phyloP scores from a whole-genome alignment of 768 basidiomycete genomes.

The Hypholoma fasciculare region DNA sequence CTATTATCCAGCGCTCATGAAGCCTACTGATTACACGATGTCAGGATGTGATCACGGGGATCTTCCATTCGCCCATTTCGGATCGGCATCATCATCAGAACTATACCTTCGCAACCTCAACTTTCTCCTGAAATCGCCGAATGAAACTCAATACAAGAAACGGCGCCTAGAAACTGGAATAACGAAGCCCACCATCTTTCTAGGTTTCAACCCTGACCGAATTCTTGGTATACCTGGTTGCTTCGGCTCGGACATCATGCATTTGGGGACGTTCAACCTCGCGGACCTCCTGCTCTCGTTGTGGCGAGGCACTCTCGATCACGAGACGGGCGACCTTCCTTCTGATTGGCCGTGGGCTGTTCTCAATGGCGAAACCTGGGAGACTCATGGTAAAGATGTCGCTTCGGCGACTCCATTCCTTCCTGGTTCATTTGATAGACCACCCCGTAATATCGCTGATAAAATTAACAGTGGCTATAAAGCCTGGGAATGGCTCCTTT shows the following conservation, averaged over 20 bases:
- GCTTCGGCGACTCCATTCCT: slow-evolving; percentile 29
- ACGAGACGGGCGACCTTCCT: slow-evolving; percentile 12
- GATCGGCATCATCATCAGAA: not conserved
- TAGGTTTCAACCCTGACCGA: not conserved
- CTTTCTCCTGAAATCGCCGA: not conserved
- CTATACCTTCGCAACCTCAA: slow-evolving; percentile 1
- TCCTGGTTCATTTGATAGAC: slow-evolving; percentile 39
- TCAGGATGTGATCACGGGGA: slow-evolving; percentile 11
- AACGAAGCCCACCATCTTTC: slow-evolving; percentile 18
- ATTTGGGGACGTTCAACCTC: slow-evolving; percentile 35
- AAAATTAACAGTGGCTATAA: slow-evolving; percentile 29
- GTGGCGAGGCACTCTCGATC: slow-evolving; percentile 29
- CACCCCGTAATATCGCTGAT: slow-evolving; percentile 33
- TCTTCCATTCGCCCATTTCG: not conserved
- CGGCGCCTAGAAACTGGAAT: slow-evolving; percentile 3
- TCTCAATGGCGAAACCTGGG: slow-evolving; percentile 26
- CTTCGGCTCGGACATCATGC: slow-evolving; percentile 39
- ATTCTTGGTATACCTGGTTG: slow-evolving; percentile 11
- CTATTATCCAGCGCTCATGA: slow-evolving; percentile 32
- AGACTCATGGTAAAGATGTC: slow-evolving; percentile 31
- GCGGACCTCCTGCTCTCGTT: slow-evolving; percentile 34
- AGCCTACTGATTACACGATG: slow-evolving; percentile 22
- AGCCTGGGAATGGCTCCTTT: slow-evolving; percentile 26
- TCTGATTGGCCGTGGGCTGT: slow-evolving; percentile 31
- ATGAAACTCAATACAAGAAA: not conserved